Percentiles rank a stretch among this genome's conserved stretches.
Evolutionary conservation across 164 flowering plant species (phyloP).

Genomic region (Vitis amurensis): DNA sequence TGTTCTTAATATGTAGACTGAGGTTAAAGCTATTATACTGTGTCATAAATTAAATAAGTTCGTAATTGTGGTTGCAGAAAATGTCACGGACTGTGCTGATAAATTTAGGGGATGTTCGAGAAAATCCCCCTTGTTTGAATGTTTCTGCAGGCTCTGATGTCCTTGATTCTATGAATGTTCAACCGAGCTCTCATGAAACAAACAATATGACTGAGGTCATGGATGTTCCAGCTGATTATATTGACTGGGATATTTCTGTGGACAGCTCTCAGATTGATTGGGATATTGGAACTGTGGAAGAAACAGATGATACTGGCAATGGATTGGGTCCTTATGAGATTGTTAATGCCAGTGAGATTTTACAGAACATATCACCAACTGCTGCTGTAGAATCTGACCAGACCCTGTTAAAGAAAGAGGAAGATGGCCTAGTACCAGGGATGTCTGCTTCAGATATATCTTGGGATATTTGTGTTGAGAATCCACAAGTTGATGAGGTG

Average conservation of each 20-base stretch:
- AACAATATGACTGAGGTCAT: constrained; percentile 20
- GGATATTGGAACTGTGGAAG: constrained; percentile 80
- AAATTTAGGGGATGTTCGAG: constrained; percentile 57
- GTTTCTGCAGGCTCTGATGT: constrained; percentile 57
- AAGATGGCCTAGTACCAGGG: constrained; percentile 27
- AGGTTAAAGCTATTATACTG: not conserved
- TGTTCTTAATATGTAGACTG: not conserved
- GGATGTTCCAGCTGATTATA: constrained; percentile 39
- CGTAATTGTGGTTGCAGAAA: constrained; percentile 51
- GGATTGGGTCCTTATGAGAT: constrained; percentile 88
- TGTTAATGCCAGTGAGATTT: constrained; percentile 61
- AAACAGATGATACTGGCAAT: constrained; percentile 61
- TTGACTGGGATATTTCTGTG: constrained; percentile 90
- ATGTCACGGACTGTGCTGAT: constrained; percentile 40
- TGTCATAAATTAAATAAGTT: constrained; percentile 1
- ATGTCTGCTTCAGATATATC: constrained; percentile 55
- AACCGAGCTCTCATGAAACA: constrained; percentile 28
- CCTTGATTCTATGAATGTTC: constrained; percentile 35
- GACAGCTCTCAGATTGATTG: constrained; percentile 87
- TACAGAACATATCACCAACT: constrained; percentile 34
- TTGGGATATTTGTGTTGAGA: constrained; percentile 88
- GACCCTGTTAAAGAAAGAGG: constrained; percentile 23
- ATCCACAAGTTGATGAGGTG: constrained; percentile 52
- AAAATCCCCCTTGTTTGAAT: constrained; percentile 71
- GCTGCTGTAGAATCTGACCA: constrained; percentile 34